Evolutionary conservation across 2,329 filamentous ascomycete species (phyloP).

Genomic region (Xylariaceae sp.): DNA sequence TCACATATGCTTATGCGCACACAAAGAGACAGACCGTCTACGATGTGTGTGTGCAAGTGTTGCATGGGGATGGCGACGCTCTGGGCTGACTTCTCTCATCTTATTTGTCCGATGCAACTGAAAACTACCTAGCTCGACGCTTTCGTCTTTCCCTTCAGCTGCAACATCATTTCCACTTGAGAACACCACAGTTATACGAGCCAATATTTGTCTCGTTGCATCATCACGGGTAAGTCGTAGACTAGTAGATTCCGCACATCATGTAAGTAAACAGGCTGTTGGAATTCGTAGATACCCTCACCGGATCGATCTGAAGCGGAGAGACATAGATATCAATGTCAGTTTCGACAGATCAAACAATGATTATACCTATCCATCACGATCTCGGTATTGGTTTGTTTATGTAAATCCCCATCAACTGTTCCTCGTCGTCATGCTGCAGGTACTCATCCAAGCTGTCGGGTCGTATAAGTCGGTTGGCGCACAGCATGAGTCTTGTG

Average conservation of each 20-base stretch:
- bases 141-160: not conserved
- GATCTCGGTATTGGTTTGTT: not conserved
- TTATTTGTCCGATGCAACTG: not conserved
- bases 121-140: not conserved
- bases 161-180: not conserved
- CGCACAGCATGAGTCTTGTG: constrained; percentile 27
- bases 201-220: not conserved
- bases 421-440: constrained; percentile 14
- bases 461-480: constrained; percentile 25
- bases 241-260: not conserved
- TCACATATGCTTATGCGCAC: not conserved
- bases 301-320: not conserved
- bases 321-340: not conserved
- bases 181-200: not conserved
- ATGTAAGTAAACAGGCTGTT: not conserved
- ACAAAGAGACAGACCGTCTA: not conserved
- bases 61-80: not conserved
- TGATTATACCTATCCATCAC: not conserved
- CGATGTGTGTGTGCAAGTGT: not conserved
- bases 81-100: not conserved
- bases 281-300: not conserved
- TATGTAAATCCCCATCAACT: not conserved
- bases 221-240: not conserved
- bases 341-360: not conserved
- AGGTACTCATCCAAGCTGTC: constrained; percentile 26